Percentiles rank a stretch among this genome's conserved stretches.
These are phyloP conservation scores for Vanilla planifolia DNA, from an alignment of 106 monocot species.

Conservation along the genomic window DNA sequence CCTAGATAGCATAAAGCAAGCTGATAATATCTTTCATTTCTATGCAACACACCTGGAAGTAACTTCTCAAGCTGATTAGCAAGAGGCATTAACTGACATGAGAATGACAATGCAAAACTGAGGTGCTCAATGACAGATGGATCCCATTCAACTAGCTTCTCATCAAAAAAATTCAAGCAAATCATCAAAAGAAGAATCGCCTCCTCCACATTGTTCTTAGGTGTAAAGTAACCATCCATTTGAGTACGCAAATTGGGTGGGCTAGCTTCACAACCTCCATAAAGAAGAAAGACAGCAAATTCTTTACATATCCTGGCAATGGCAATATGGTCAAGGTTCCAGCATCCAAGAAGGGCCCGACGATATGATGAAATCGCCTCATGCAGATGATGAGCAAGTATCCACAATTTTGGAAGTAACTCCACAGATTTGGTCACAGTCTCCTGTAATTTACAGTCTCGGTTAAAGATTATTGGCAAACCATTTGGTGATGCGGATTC, in stretches of 20 bases:
- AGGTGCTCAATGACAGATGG: conserved; percentile 71
- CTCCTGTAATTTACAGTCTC: conserved; percentile 68
- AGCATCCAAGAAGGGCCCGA: conserved; percentile 53
- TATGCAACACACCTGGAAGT: conserved; percentile 51
- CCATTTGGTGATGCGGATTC: conserved; percentile 68
- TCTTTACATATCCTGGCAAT: conserved; percentile 64
- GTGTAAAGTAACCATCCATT: conserved; percentile 60
- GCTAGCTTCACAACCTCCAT: conserved; percentile 66
- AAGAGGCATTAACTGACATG: conserved; percentile 45
- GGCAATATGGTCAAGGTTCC: conserved; percentile 56
- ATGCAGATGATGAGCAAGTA: conserved; percentile 38
- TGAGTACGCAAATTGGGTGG: conserved; percentile 60
- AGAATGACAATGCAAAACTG: conserved; percentile 69
- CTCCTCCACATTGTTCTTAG: conserved; percentile 79
- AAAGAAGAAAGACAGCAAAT: conserved; percentile 86
- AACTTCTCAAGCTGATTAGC: conserved; percentile 55
- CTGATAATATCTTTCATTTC: conserved; percentile 57
- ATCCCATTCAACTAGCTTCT: conserved; percentile 64
- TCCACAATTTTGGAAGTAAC: conserved; percentile 83
- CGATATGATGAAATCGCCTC: conserved; percentile 67
- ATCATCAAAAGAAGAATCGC: conserved; percentile 83
- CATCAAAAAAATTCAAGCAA: conserved; percentile 50
- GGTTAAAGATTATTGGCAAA: conserved; percentile 34
- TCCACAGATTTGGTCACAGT: conserved; percentile 52
- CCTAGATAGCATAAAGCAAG: conserved; percentile 82